phyloP scores from a whole-genome alignment of 495 filamentous ascomycete species.

The Aspergillus haitiensis region DNA sequence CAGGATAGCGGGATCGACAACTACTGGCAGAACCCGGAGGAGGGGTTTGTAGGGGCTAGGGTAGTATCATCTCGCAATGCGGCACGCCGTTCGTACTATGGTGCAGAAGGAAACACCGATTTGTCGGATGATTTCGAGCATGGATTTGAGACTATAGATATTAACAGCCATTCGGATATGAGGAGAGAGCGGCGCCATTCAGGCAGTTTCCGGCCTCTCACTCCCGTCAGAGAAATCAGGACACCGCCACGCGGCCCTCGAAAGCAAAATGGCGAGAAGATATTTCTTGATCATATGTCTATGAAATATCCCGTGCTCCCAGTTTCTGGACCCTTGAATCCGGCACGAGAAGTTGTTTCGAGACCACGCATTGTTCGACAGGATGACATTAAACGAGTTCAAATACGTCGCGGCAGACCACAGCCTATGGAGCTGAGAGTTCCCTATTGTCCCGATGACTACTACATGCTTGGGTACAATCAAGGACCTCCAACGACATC shows the following conservation, averaged over 20 bases:
- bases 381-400: constrained; percentile 41
- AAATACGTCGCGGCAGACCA: constrained; percentile 35
- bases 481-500: constrained; percentile 3
- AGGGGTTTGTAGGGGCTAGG: constrained; percentile 11
- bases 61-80: constrained; percentile 12
- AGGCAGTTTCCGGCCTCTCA: constrained; percentile 24
- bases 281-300: constrained; percentile 2
- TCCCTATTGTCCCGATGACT: constrained; percentile 37
- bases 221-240: constrained; percentile 27
- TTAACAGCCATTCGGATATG: constrained; percentile 13
- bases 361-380: constrained; percentile 36
- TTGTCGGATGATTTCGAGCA: constrained; percentile 10
- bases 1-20: constrained; percentile 16
- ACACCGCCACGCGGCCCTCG: constrained; percentile 21
- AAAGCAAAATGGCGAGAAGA: constrained; percentile 4
- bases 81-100: constrained; percentile 13
- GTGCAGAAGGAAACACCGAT: constrained; percentile 6
- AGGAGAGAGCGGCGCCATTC: constrained; percentile 23
- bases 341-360: constrained; percentile 34
- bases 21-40: constrained; percentile 22
- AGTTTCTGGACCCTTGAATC: constrained; percentile 17
- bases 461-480: constrained; percentile 29
- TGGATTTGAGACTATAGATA: constrained; percentile 23
- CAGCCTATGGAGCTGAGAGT: constrained; percentile 28
- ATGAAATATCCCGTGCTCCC: constrained; percentile 15